Conservation (phyloP, 495 filamentous ascomycete species). For the Penicillium bovifimosum region DNA sequence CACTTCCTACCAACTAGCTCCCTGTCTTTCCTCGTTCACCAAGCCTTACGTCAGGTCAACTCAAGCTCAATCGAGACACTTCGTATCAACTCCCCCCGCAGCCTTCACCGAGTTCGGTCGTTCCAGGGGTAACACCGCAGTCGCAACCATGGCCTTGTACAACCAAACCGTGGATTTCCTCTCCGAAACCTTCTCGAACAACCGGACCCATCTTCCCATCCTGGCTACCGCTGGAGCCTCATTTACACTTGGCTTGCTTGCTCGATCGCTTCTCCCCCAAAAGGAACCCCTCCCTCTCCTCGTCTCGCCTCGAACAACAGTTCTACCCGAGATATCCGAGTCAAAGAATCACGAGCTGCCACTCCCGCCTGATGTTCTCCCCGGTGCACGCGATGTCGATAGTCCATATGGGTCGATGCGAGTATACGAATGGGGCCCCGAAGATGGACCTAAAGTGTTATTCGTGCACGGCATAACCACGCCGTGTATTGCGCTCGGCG, state of each 20-base stretch:
- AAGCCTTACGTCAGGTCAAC: neutral
- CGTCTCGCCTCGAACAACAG: constrained; percentile 42
- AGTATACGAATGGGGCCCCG: constrained; percentile 90
- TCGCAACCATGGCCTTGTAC: constrained; percentile 33
- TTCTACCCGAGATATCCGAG: constrained; percentile 42
- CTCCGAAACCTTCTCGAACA: constrained; percentile 34
- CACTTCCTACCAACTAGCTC: neutral
- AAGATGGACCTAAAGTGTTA: constrained; percentile 69
- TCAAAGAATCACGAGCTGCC: constrained; percentile 49
- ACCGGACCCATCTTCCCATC: constrained; percentile 36
- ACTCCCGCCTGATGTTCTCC: constrained; percentile 70
- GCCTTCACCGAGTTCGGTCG: neutral
- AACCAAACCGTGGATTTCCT: constrained; percentile 36
- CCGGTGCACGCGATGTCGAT: constrained; percentile 66
- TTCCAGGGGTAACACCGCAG: constrained; percentile 6
- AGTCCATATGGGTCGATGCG: constrained; percentile 75
- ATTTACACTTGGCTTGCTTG: constrained; percentile 36
- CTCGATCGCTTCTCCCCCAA: constrained; percentile 30
- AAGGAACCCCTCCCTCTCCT: constrained; percentile 22
- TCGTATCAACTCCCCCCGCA: neutral
- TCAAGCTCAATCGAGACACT: neutral
- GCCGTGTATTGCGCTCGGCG: constrained; percentile 65
- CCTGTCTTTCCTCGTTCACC: neutral
- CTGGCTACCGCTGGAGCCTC: constrained; percentile 39
- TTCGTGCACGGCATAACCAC: constrained; percentile 85